These are phyloP conservation scores for Panellus pusillus DNA, from an alignment of 768 basidiomycete species.

Conservation along the genomic window DNA sequence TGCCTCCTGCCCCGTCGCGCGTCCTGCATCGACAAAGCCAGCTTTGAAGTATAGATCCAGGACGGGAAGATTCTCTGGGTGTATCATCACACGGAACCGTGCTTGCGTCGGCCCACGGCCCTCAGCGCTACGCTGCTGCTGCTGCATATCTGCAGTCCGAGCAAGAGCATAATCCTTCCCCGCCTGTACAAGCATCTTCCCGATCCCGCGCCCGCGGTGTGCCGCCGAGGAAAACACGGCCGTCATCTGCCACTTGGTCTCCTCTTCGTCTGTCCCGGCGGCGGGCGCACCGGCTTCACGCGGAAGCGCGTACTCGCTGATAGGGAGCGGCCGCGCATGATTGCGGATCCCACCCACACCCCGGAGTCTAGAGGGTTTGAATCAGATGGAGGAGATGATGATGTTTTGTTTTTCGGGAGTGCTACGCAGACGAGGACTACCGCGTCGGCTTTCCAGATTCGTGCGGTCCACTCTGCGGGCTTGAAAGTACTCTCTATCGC, in stretches of 20 bases:
- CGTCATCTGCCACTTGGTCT: slow-evolving; percentile 23
- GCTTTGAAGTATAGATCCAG: slow-evolving; percentile 6
- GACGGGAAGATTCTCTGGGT: slow-evolving; percentile 14
- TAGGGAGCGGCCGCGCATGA: slow-evolving; percentile 14
- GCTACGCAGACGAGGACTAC: slow-evolving; percentile 19
- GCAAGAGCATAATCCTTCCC: slow-evolving; percentile 15
- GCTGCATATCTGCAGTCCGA: neutral
- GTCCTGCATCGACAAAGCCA: slow-evolving; percentile 14
- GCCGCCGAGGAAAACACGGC: slow-evolving; percentile 12
- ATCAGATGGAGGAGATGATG: too few species aligned
- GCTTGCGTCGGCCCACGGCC: neutral
- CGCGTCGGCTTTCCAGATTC: slow-evolving; percentile 12
- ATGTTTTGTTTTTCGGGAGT: too few species aligned
- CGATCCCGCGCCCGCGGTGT: slow-evolving; percentile 17
- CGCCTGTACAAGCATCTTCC: slow-evolving; percentile 17
- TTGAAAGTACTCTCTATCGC: slow-evolving; percentile 17
- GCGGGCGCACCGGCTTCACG: neutral
- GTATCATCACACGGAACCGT: slow-evolving; percentile 12
- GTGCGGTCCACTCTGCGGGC: slow-evolving; percentile 5
- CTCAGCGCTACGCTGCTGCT: neutral
- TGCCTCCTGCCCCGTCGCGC: slow-evolving; percentile 17
- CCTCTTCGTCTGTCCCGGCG: slow-evolving; percentile 2
- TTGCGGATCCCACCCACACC: slow-evolving; percentile 15
- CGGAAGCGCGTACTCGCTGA: slow-evolving; percentile 7
- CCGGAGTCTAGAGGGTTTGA: too few species aligned